Conservation (phyloP, 148 eudicot genomes). For the Amaranthus cruentus region DNA sequence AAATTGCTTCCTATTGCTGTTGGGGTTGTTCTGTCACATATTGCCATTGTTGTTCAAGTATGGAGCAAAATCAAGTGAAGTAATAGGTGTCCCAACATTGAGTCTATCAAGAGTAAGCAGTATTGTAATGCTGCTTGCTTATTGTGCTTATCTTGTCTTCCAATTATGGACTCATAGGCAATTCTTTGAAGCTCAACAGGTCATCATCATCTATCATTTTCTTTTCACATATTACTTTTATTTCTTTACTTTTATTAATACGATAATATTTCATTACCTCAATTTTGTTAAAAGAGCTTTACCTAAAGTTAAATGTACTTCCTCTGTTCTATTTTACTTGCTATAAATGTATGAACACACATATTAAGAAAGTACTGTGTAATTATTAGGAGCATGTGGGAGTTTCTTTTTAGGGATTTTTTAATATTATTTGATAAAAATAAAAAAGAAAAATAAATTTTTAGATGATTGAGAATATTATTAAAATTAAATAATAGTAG, state of each 20-base stretch:
- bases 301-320: too few relatives aligned
- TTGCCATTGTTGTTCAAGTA: conserved; percentile 54
- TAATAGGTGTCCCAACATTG: conserved; percentile 29
- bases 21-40: conserved; percentile 74
- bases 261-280: too few relatives aligned
- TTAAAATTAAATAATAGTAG: too few relatives aligned
- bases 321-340: too few relatives aligned
- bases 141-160: conserved; percentile 67
- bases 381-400: too few relatives aligned
- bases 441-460: too few relatives aligned
- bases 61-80: conserved; percentile 27
- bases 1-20: conserved; percentile 54
- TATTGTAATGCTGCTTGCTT: conserved; percentile 73
- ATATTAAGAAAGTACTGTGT: too few relatives aligned
- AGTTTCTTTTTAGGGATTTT: too few relatives aligned
- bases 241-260: neutral
- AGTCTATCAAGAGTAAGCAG: conserved; percentile 64
- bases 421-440: too few relatives aligned
- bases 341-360: too few relatives aligned
- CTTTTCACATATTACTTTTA: neutral
- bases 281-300: too few relatives aligned
- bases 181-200: conserved; percentile 64
- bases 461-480: too few relatives aligned
- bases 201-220: neutral
- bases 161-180: conserved; percentile 85